Conservation (phyloP, 306 rosid genomes). For the Prunus armeniaca region DNA sequence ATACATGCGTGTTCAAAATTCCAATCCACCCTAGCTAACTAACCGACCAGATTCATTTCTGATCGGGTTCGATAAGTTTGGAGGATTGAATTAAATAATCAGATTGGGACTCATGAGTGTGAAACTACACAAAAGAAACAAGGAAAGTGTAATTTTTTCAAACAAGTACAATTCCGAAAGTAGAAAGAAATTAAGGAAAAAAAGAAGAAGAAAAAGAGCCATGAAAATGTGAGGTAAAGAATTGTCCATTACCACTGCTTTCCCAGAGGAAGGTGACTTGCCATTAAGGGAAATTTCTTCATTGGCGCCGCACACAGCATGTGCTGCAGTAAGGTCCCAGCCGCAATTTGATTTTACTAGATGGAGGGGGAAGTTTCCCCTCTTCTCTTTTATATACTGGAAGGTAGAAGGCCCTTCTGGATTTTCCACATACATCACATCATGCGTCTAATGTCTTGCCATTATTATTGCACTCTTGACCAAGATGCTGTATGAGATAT, state of each 20-base stretch:
- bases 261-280: neutral
- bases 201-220: neutral
- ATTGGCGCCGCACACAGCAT: neutral
- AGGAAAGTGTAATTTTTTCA: neutral
- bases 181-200: neutral
- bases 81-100: no score
- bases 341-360: neutral
- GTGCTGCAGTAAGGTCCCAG: neutral
- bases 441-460: no score
- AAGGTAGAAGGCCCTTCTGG: neutral
- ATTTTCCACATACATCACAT: no score
- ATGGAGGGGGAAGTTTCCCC: neutral
- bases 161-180: neutral
- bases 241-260: no score
- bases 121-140: neutral
- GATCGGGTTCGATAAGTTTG: no score
- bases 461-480: no score
- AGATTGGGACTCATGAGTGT: neutral
- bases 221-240: neutral
- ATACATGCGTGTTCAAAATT: neutral
- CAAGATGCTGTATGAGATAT: no score
- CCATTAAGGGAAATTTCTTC: neutral
- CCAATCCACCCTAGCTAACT: no score
- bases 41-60: no score
- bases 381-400: neutral